Base-by-base conservation (phyloP, 305 asterid species). In the Fraxinus ornus region DNA sequence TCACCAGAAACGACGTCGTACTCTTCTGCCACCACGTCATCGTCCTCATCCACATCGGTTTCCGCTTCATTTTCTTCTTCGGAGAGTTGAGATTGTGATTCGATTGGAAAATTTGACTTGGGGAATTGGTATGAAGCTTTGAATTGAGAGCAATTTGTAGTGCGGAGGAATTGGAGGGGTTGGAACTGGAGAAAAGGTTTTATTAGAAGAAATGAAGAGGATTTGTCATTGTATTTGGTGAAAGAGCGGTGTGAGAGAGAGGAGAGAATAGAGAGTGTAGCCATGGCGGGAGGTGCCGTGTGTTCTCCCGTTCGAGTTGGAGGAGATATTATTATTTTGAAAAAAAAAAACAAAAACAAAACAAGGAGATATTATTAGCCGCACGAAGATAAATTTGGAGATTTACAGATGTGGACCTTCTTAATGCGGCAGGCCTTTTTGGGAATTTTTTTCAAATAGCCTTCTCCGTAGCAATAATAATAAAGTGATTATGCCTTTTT, bases 21-120 rank as follows among this genome's bases (percentile, higher is more conserved):
- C 81, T 96, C 98, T 4, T 90, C 97, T 13, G 97, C 95, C 12
- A 91, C 94, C 74, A 86, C 91, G 64, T 95, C 97, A 1, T 90
- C 96, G 0, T 94, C 92, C 0, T 87, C 91, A 0, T 90, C 95
- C 3, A 81, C 80, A 0, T 90, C 97, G 0, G 84, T 89, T 8
- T 92, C 97, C 0, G 78, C 89, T 7, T 91, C 95, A 1, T 82
- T 83, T 0, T 90, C 93, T 1, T 89, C 94, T 26, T 91, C 93
- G 80, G 93, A 90, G 64, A 90, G 89, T 62, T 90, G 96, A 30
- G 94, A 81, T 62, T 91, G 76, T 30, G 91, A 84, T 19, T 89
- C 93, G 55, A 81, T 32, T 12, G 97, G 91, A 72, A 86, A 84
- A 82, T 60, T 78, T 3, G 97, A 86, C 84, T 72, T 84, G 4